Evolutionary conservation across 2,329 filamentous ascomycete species (phyloP).

Genomic region (Beauveria bassiana): DNA sequence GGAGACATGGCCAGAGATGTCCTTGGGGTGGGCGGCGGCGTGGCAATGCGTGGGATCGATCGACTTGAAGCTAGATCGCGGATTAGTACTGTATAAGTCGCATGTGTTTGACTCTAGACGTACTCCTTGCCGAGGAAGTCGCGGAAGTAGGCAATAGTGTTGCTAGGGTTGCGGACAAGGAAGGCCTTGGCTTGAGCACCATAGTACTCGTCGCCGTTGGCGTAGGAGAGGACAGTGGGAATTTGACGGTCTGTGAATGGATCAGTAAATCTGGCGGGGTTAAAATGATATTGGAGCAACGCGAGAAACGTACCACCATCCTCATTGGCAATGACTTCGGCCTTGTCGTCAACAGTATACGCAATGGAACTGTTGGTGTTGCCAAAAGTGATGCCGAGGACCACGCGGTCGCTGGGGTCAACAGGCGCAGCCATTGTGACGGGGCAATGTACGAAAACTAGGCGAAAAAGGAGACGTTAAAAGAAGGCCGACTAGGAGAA

Average conservation of each 20-base stretch:
- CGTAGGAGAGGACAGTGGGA: conserved; percentile 86
- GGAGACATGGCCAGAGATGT: conserved; percentile 61
- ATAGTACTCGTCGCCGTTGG: conserved; percentile 93
- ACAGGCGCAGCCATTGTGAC: conserved; percentile 38
- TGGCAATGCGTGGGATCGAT: conserved; percentile 96
- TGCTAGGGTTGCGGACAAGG: conserved; percentile 82
- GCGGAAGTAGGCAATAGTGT: conserved; percentile 92
- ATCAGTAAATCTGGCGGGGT: background rate
- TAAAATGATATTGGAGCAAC: too few relatives aligned
- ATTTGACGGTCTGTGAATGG: conserved; percentile 76
- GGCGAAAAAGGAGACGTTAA: too few relatives aligned
- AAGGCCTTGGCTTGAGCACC: conserved; percentile 92
- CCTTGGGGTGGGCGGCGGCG: conserved; percentile 81
- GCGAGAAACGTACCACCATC: conserved; percentile 67
- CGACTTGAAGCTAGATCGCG: conserved; percentile 63
- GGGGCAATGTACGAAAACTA: conserved; percentile 8
- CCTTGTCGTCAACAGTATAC: conserved; percentile 85
- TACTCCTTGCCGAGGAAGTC: conserved; percentile 94
- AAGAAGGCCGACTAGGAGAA: background rate
- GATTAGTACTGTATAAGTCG: conserved; percentile 3
- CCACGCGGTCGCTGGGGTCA: conserved; percentile 53
- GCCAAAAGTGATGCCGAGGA: conserved; percentile 95
- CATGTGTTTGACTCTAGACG: conserved; percentile 20
- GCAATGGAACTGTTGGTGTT: conserved; percentile 98
- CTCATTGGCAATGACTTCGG: conserved; percentile 97